Evolutionary conservation across 495 filamentous ascomycete species (phyloP), one percentile per base, ranked within the genome.

Genomic region (Tuber aestivum): DNA sequence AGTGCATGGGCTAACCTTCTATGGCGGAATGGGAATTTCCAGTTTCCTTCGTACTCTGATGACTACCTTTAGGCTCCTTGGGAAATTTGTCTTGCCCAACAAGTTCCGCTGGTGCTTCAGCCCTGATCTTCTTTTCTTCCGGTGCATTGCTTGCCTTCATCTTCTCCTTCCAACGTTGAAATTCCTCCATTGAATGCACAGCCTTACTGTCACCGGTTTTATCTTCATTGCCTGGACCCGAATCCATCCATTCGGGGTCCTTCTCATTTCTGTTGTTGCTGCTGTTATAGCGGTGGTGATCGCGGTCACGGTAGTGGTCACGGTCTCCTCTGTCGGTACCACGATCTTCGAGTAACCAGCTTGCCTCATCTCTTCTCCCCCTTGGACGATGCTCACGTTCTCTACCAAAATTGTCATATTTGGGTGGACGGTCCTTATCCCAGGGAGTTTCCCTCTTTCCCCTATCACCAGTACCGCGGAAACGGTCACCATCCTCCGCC

Each of bases 161-260:
- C 71, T 86, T 87, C 78, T 95, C 93, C 85, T 97, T 97, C 90
- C 96, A 99, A 76, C 91, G 91, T 84, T 97, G 91, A 83, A 99
- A 98, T 74, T 98, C 94, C 81, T 96, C 94, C 81, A 83, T 83
- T 32, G 82, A 83, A 76, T 81, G 81, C 38, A 73, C 82, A 41
- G 72, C 73, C 81, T 92, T 91, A 16, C 92, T 97, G 82, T 92
- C 92, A 27, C 87, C 89, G 74, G 90, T 89, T 69, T 87, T 83
- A 77, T 91, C 91, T 71, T 91, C 89, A 70, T 91, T 92, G 56
- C 89, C 89, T 45, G 90, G 91, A 74, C 92, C 89, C 7, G 82
- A 78, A 83, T 95, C 93, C 84, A 95, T 85, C 92, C 92, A 94
- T 82, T 95, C 94, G 50, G 92, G 93, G 71, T 97, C 93, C 78